Evolutionary conservation across 441 rosid genomes (phyloP).

Genomic region (Erysimum cheiri): DNA sequence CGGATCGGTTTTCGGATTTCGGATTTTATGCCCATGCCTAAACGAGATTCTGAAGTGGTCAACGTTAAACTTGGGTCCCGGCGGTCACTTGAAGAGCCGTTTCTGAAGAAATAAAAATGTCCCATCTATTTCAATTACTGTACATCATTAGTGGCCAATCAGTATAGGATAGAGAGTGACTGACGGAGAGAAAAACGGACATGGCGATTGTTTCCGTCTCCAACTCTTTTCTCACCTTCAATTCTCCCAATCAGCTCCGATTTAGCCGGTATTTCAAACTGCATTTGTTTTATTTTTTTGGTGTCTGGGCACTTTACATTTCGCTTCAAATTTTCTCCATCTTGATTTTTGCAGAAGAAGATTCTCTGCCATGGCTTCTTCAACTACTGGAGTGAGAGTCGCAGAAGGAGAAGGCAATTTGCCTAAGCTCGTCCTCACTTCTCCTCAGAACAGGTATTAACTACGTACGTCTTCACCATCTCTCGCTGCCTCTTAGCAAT

Average conservation of each 20-base stretch:
- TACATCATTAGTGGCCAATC: neutral
- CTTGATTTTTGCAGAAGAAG: conserved; percentile 41
- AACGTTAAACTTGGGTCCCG: conserved; percentile 35
- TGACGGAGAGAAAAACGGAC: conserved; percentile 27
- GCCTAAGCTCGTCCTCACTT: conserved; percentile 84
- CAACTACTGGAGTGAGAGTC: conserved; percentile 64
- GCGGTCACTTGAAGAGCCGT: conserved; percentile 21
- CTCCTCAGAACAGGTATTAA: conserved; percentile 82
- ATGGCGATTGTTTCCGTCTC: conserved; percentile 70
- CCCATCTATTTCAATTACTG: no score
- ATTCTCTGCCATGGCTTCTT: conserved; percentile 63
- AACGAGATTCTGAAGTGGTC: conserved; percentile 35
- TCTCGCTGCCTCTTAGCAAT: no score
- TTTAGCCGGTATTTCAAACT: conserved; percentile 51
- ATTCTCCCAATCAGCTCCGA: conserved; percentile 52
- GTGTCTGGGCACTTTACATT: conserved; percentile 12
- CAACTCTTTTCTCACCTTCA: conserved; percentile 53
- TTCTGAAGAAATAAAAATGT: neutral
- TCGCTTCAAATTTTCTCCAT: neutral
- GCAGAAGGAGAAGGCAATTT: conserved; percentile 89
- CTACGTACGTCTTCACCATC: no score
- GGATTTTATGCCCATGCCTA: no score
- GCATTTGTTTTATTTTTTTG: neutral
- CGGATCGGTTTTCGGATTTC: no score
- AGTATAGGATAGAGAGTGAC: conserved; percentile 19